phyloP scores from a whole-genome alignment of 2,329 filamentous ascomycete species.

The Aspergillus texensis region DNA sequence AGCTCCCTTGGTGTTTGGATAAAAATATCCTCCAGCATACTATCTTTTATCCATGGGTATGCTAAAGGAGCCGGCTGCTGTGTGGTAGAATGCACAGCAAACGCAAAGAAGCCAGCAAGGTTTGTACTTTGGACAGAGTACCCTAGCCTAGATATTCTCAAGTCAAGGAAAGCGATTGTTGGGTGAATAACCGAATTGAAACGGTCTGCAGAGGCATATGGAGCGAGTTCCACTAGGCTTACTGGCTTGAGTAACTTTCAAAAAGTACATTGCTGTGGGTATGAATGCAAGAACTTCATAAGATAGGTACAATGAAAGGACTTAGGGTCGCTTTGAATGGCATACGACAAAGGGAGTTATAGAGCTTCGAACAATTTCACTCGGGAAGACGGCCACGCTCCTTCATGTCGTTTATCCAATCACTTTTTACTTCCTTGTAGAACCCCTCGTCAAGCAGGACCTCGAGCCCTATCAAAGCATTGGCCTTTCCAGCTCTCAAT shows the following conservation, averaged over 20 bases:
- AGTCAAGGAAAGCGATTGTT: neutral
- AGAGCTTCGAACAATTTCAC: neutral
- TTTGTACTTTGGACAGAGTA: no score
- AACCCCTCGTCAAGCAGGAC: constrained; percentile 4
- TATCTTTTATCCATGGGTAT: no score
- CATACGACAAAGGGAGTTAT: neutral
- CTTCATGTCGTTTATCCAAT: neutral
- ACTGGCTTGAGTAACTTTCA: neutral
- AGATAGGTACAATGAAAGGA: neutral
- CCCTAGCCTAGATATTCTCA: no score
- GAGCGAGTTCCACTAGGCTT: no score
- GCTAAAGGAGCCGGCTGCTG: no score
- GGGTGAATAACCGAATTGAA: no score
- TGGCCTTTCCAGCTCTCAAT: neutral
- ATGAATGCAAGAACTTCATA: neutral
- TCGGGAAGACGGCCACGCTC: neutral
- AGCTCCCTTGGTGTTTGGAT: no score
- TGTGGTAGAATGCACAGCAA: no score
- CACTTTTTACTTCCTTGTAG: neutral
- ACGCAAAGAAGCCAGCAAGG: no score
- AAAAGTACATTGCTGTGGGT: neutral
- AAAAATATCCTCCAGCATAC: no score
- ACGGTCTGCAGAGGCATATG: no score
- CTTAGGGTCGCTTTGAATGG: neutral
- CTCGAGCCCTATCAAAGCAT: neutral